Percentiles rank a stretch among this genome's conserved stretches.
Conservation (phyloP, 768 basidiomycete species). For the Ephemerocybe angulata region DNA sequence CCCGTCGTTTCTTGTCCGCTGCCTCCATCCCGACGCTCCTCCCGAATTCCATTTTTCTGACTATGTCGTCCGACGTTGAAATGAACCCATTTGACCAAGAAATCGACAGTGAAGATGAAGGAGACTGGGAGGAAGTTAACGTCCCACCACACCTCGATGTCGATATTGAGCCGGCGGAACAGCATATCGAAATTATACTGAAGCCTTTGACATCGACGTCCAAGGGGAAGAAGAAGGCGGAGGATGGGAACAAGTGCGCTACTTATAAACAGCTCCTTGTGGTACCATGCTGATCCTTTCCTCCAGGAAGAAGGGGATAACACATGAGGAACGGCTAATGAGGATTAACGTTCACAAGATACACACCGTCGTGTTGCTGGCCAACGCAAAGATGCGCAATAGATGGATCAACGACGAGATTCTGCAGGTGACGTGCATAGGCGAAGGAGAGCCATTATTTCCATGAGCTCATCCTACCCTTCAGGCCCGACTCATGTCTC, state of each 20-base stretch:
- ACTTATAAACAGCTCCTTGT: conserved; percentile 6
- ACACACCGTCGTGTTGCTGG: conserved; percentile 79
- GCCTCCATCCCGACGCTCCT: neutral
- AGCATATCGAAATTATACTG: conserved; percentile 45
- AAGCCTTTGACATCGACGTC: conserved; percentile 62
- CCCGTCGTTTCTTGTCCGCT: neutral
- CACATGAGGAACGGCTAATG: conserved; percentile 65
- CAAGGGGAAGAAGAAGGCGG: conserved; percentile 26
- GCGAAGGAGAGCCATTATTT: neutral
- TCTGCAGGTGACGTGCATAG: conserved; percentile 63
- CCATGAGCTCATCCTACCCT: neutral
- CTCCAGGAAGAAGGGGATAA: conserved; percentile 44
- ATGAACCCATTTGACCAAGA: neutral
- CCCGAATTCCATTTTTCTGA: neutral
- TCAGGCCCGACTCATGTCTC: conserved; percentile 85
- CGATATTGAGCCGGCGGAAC: conserved; percentile 15
- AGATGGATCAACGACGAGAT: conserved; percentile 78
- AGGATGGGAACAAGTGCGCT: conserved; percentile 43
- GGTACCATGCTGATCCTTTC: conserved; percentile 16
- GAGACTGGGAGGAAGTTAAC: conserved; percentile 79
- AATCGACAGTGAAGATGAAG: conserved; percentile 57
- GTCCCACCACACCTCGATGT: conserved; percentile 43
- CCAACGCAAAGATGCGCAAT: conserved; percentile 74
- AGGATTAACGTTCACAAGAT: conserved; percentile 85
- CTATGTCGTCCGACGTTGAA: conserved; percentile 2